Evolutionary conservation across 2,329 filamentous ascomycete genomes (phyloP).

Genomic region (Fusarium devonianum): DNA sequence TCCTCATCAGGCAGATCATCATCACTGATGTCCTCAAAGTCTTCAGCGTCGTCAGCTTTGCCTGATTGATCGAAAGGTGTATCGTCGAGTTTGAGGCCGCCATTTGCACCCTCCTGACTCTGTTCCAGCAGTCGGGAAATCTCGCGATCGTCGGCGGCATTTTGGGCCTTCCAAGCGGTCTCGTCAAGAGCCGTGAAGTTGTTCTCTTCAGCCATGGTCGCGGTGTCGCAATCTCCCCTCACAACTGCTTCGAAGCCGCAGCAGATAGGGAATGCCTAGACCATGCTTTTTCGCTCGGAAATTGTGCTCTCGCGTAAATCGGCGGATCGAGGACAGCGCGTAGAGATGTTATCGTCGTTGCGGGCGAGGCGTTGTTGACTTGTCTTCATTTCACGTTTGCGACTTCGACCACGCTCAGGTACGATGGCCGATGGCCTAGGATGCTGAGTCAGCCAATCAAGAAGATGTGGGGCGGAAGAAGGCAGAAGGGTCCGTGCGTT

Average conservation of each 20-base stretch:
- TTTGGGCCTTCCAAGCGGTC: slow-evolving; percentile 51
- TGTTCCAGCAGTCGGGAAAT: slow-evolving; percentile 55
- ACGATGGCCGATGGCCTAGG: slow-evolving; percentile 3
- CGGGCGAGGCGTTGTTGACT: slow-evolving; percentile 10
- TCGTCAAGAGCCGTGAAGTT: slow-evolving; percentile 48
- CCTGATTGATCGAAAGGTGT: slow-evolving; percentile 67
- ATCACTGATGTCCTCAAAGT: slow-evolving; percentile 90
- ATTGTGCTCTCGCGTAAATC: slow-evolving; percentile 9
- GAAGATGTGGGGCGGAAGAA: slow-evolving; percentile 12
- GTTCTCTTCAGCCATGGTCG: slow-evolving; percentile 46
- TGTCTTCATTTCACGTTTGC: slow-evolving; percentile 10
- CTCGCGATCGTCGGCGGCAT: slow-evolving; percentile 57
- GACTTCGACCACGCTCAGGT: slow-evolving; percentile 6
- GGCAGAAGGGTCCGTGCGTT: slow-evolving; percentile 12
- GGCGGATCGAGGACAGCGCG: slow-evolving; percentile 6
- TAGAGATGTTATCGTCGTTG: slow-evolving; percentile 1
- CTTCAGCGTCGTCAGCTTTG: slow-evolving; percentile 91
- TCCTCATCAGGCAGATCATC: slow-evolving; percentile 87
- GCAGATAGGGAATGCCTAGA: slow-evolving; percentile 31
- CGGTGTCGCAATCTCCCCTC: slow-evolving; percentile 34
- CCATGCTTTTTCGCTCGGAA: slow-evolving; percentile 37
- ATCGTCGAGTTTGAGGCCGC: slow-evolving; percentile 54
- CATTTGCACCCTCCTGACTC: slow-evolving; percentile 49
- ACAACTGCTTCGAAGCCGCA: slow-evolving; percentile 37
- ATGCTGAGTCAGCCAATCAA: slow-evolving; percentile 31